Conservation (phyloP, 352 stramenopile genomes). For the Phytophthora pisi region DNA sequence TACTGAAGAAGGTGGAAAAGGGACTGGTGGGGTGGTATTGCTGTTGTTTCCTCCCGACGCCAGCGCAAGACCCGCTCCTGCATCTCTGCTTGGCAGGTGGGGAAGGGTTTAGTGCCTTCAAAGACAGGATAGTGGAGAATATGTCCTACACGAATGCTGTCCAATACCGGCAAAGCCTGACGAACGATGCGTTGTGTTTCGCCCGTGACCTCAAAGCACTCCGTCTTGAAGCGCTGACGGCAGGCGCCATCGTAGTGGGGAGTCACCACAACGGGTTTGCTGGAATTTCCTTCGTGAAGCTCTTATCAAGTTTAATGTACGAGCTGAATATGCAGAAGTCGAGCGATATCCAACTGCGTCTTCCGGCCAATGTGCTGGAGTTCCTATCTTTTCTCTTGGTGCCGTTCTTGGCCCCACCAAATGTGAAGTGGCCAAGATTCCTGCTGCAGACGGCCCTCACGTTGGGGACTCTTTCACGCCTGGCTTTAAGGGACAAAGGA, state of each 20-base stretch:
- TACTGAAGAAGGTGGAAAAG: background rate
- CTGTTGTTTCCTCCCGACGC: background rate
- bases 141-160: no score
- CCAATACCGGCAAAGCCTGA: no score
- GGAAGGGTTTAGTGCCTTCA: background rate
- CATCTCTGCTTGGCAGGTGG: background rate
- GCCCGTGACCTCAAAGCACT: background rate
- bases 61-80: background rate
- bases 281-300: background rate
- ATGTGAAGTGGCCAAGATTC: background rate
- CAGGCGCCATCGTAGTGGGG: background rate
- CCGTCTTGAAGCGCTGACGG: background rate
- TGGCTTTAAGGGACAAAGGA: background rate
- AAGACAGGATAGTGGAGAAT: background rate
- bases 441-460: background rate
- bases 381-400: background rate
- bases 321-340: conserved; percentile 1
- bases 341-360: background rate
- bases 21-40: background rate
- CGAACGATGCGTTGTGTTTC: no score
- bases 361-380: background rate
- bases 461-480: background rate
- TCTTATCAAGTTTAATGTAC: background rate
- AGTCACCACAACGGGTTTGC: background rate
- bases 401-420: background rate